Evolutionary conservation across 2,329 filamentous ascomycete genomes (phyloP), one percentile per base, ranked within the genome.

Genomic region (Lasiodiplodia sp.): DNA sequence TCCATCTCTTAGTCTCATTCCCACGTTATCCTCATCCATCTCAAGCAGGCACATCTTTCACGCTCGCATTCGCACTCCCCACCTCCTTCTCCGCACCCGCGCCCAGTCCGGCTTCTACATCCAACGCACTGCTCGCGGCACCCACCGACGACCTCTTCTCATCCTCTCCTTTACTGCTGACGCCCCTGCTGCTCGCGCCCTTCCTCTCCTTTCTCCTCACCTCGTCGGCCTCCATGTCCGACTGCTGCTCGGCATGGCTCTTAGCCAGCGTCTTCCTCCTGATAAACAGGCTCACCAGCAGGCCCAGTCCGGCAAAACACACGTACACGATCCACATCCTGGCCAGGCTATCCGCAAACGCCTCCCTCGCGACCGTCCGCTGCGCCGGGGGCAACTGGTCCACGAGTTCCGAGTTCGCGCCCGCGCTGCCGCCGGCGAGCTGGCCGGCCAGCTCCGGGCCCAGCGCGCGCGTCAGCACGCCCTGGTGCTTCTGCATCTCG

Each of bases 331-430:
- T 84, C 83, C 83, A 85, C 82, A 85, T 85, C 5, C 76, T 81
- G 68, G 78, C 79, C 68, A 85, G 71, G 8, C 78, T 80, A 18
- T 82, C 73, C 5, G 83, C 78, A 69, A 84, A 85, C 0, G 82
- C 82, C 5, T 72, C 70, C 23, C 81, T 75, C 0, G 83, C 83
- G 10, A 82, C 73, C 1, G 56, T 69, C 72, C 81, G 84, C 60
- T 87, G 80, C 2, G 78, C 76, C 0, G 81, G 78, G 0, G 83
- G 82, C 8, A 92, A 80, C 0, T 75, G 71, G n/a, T 84, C 80
- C 23, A 92, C 86, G 11, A 87, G 74, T 23, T 85, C 82, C 1
- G 90, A 87, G 73, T 87, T 89, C 23, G 90, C 85, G 16, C 88
- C 85, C 44, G 90, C 88, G 68, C 85, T 83, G 71, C 82, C 80